A percentile compares a stretch with the other conserved stretches of the same genome.
Conservation (phyloP, 768 basidiomycete species). For the Lentinula aciculospora region DNA sequence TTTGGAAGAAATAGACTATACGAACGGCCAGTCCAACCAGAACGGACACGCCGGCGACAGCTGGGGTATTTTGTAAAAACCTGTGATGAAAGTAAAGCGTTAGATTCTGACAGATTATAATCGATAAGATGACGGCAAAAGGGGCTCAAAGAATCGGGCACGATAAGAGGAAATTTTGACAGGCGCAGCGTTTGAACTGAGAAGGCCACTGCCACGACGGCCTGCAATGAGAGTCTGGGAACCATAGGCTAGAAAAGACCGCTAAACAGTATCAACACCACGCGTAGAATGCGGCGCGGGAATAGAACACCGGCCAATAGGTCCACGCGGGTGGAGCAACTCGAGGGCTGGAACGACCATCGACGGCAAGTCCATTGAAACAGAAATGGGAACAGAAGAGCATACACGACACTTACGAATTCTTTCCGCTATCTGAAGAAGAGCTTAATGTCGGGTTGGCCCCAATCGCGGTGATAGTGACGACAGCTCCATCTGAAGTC, state of each 20-base stretch:
- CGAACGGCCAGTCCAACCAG: slow-evolving; percentile 74
- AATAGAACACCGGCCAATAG: slow-evolving; percentile 1
- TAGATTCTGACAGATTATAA: not conserved
- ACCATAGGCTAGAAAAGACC: not conserved
- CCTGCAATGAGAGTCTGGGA: not conserved
- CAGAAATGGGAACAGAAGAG: slow-evolving; percentile 15
- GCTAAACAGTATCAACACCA: not conserved
- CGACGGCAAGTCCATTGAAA: not conserved
- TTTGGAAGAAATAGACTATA: not conserved
- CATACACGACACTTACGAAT: slow-evolving; percentile 34
- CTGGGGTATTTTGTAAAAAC: slow-evolving; percentile 86
- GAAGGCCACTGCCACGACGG: not conserved
- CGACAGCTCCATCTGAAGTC: slow-evolving; percentile 47
- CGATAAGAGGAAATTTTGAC: not conserved
- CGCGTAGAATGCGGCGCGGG: not conserved
- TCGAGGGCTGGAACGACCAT: not conserved
- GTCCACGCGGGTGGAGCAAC: not conserved
- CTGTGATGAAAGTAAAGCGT: slow-evolving; percentile 24
- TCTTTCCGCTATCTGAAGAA: slow-evolving; percentile 28
- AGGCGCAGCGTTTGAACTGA: not conserved
- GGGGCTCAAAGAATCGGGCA: not conserved
- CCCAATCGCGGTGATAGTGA: slow-evolving; percentile 57
- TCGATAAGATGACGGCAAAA: not conserved
- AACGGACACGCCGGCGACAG: slow-evolving; percentile 88
- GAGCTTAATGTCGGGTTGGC: slow-evolving; percentile 69